A percentile compares a stretch with the other conserved stretches of the same genome.
Evolutionary conservation across 164 flowering plant species (phyloP).

Genomic region (Magnolia changhungtana): DNA sequence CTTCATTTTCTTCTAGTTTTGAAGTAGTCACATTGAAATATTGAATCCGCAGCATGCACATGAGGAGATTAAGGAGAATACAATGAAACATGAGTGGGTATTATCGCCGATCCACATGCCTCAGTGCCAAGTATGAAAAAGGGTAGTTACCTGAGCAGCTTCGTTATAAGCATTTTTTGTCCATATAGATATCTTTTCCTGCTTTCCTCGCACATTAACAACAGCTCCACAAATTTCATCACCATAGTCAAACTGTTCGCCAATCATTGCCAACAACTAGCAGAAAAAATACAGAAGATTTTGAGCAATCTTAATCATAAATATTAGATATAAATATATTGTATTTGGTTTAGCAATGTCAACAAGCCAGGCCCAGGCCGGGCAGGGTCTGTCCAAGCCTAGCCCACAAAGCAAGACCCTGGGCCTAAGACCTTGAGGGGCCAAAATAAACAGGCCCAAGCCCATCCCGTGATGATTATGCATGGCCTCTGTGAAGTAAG

Average conservation of each 20-base stretch:
- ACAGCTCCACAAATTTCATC: constrained; percentile 99
- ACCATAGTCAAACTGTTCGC: constrained; percentile 94
- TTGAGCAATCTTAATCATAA: neutral
- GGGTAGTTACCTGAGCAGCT: constrained; percentile 67
- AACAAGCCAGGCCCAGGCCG: too few species aligned
- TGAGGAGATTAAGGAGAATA: too few species aligned
- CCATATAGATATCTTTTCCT: constrained; percentile 80
- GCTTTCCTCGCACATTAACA: constrained; percentile 64
- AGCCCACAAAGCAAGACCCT: too few species aligned
- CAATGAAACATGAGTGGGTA: neutral
- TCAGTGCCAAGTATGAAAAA: neutral
- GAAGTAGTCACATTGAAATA: neutral
- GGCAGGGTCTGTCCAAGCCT: too few species aligned
- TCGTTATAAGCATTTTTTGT: constrained; percentile 90
- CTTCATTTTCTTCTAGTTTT: too few species aligned
- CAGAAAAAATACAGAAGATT: constrained; percentile 8
- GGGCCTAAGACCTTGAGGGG: too few species aligned
- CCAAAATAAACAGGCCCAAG: too few species aligned
- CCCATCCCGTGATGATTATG: too few species aligned
- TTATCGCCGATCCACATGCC: neutral
- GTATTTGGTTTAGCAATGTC: too few species aligned
- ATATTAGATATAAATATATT: too few species aligned
- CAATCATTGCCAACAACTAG: constrained; percentile 92
- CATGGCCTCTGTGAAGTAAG: too few species aligned
- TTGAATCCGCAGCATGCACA: neutral